Evolutionary conservation across 1,284 basidiomycete genomes (phyloP), one percentile per base, ranked within the genome.

Genomic region (Ustilago trichophora): DNA sequence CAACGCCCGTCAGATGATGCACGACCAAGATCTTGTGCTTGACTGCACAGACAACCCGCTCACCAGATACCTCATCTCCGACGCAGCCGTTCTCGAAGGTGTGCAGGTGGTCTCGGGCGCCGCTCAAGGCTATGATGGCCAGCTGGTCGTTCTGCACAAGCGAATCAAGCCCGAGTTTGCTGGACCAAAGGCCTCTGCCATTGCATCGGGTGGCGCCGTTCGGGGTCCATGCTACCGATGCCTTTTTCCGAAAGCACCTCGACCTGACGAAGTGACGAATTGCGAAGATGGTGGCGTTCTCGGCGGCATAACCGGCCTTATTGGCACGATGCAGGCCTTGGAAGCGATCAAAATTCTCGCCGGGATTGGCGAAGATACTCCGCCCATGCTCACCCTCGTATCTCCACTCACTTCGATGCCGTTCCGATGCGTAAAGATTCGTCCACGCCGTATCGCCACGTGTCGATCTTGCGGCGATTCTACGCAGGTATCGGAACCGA

Each of bases 11-110:
- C 24, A 40, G 21, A 36, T 75, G 19, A 57, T 75, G 35, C 27
- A 41, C 2, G 54, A 51, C 2, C 72, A 80, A 29, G 88, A 91
- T 77, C 82, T 97, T 35, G 86, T 98, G 41, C 85, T 98, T 13
- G 96, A 98, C 83, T 98, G 95, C 83, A 97, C 93, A 3, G 95
- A 98, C 83, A 95, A 96, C 65, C 88, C 90, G 3, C 87, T 90
- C 4, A 94, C 92, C 0, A 89, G 96, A 4, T 98, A 98, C 82
- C 87, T 98, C 7, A 86, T 98, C 54, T 93, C 91, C n/a, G 95
- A 98, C 80, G 87, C 88, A 0, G 88, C 90, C n/a, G 91, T 92
- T 35, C 83, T 84, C 0, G 85, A 92, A 3, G 82, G 83, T 6
- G 89, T 89, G 41, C 90, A 92, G 4, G 88, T 98, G 25, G 89